phyloP scores from a whole-genome alignment of 345 rosid species.

The Camelina laxa region DNA sequence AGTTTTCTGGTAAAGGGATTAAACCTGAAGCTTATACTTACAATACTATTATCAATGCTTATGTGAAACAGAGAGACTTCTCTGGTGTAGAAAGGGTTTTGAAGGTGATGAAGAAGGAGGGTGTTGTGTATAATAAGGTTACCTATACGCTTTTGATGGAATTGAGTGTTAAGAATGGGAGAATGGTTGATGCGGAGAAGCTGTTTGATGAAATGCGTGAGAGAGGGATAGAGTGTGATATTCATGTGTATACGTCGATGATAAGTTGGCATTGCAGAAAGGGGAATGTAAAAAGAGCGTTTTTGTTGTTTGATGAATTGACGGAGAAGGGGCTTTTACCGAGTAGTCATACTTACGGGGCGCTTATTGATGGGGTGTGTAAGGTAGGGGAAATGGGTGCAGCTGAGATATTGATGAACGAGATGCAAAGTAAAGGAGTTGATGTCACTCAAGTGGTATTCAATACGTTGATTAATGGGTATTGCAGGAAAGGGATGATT shows the following conservation, averaged over 20 bases:
- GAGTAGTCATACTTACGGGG: slow-evolving; percentile 70
- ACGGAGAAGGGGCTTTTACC: slow-evolving; percentile 65
- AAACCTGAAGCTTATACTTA: slow-evolving; percentile 70
- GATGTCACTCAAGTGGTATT: slow-evolving; percentile 60
- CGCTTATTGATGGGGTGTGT: slow-evolving; percentile 78
- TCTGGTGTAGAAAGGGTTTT: slow-evolving; percentile 55
- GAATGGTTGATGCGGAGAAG: slow-evolving; percentile 58
- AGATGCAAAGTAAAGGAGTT: slow-evolving; percentile 70
- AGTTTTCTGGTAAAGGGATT: slow-evolving; percentile 56
- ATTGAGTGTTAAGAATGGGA: slow-evolving; percentile 48
- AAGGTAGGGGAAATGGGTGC: slow-evolving; percentile 78
- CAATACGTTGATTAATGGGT: slow-evolving; percentile 74
- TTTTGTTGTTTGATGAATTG: slow-evolving; percentile 78
- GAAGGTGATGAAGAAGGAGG: slow-evolving; percentile 64
- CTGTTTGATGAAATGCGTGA: slow-evolving; percentile 79
- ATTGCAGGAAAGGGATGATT: slow-evolving; percentile 66
- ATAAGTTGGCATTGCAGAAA: slow-evolving; percentile 63
- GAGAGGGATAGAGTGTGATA: slow-evolving; percentile 58
- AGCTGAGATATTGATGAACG: slow-evolving; percentile 66
- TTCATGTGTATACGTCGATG: slow-evolving; percentile 63
- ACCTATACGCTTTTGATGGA: slow-evolving; percentile 68
- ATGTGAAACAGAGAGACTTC: slow-evolving; percentile 55
- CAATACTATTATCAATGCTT: slow-evolving; percentile 70
- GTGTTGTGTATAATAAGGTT: slow-evolving; percentile 57
- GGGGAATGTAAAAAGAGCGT: slow-evolving; percentile 64